Evolutionary conservation across 495 filamentous ascomycete genomes (phyloP), one percentile per base, ranked within the genome.

Genomic region (Parachaetomium inaequale): DNA sequence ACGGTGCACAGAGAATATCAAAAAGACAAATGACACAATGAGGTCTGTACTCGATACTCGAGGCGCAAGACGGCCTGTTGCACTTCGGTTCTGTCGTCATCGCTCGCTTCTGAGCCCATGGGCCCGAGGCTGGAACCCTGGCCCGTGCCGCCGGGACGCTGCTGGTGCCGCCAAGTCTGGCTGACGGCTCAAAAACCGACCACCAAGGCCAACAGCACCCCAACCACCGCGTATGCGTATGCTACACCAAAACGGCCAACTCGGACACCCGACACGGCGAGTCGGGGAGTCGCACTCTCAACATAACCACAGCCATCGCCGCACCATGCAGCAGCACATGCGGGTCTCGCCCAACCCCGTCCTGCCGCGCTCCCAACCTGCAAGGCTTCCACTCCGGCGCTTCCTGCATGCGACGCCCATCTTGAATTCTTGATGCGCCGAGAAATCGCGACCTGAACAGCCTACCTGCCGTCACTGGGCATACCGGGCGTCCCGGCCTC

Each of bases 351-450:
- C 43, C 55, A 38, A 23, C 43, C 32, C 50, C 21, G 3, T 25
- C 21, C 10, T 19, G 31, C 28, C 56, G 56, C 12, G 15, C 26
- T 17, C 38, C 46, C 26, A 26, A 50, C n/a, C n/a, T 14, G 12
- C 36, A n/a, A 3, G 25, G 19, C 28, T 5, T 28, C 26, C 19
- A 40, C 32, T 15, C 15, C 55, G 10, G 2, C 31, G 21, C 15
- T 34, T 15, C 25, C 26, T 50, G 42, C 46, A 36, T 58, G 55
- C 55, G 56, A 25, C 19, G 15, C 7, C 7, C 21, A 11, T 4
- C 19, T 42, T n/a, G 14, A 4, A n/a, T 10, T 43, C 60, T 63
- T 65, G 10, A 65, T 66, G 66, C 63, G 21, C 53, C 53, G 60
- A 34, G 31, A 3, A 26, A 38, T 31, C 26, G 17, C 49, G 19